Evolutionary conservation across 371 early-diverging fungal species (phyloP), one percentile per base, ranked within the genome.

Genomic region (Mucor saturninus): DNA sequence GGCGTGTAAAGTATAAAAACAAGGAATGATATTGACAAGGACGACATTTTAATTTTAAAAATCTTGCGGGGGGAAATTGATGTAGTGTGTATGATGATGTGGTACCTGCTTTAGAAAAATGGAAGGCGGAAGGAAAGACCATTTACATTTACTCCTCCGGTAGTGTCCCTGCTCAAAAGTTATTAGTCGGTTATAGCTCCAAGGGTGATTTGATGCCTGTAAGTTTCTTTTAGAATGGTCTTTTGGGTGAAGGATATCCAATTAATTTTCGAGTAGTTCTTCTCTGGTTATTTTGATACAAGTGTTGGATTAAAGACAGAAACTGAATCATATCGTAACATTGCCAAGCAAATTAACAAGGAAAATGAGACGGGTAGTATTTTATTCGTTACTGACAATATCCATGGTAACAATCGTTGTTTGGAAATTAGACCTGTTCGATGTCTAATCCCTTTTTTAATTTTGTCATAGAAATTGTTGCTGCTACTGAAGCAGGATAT

Each of bases 61-160:
- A 21, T 21, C 21, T 21, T 21, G 21, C 1, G 21, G 21, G 21
- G 21, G 21, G 21, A 21, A 42, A 13, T 42, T n/a, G n/a, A 42
- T 38, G 3, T 40, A 93, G 92, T 13, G 76, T 97, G 5, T 96
- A 91, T 63, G 83, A 85, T 29, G 98, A 98, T 75, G 98, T 96
- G 2, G 75, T 89, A 1, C 84, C 86, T 21, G 88, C 88, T 1
- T 81, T 96, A 2, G 76, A 89, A 29, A 59, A 74, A 45, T 96
- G 94, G 94, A 78, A 67, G 38, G 59, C 74, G 5, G 67, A 64
- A 5, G 87, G 84, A 29, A 82, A 87, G 48, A 80, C 80, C 59
- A 81, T 95, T 40, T 96, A 89, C 72, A 95, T 98, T 38, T 98
- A 96, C 80, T 95, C 95, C 4, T 95, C 96, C 32, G 98, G 98